Conservation (phyloP, 345 rosid genomes). For the Eucalyptus regnans region DNA sequence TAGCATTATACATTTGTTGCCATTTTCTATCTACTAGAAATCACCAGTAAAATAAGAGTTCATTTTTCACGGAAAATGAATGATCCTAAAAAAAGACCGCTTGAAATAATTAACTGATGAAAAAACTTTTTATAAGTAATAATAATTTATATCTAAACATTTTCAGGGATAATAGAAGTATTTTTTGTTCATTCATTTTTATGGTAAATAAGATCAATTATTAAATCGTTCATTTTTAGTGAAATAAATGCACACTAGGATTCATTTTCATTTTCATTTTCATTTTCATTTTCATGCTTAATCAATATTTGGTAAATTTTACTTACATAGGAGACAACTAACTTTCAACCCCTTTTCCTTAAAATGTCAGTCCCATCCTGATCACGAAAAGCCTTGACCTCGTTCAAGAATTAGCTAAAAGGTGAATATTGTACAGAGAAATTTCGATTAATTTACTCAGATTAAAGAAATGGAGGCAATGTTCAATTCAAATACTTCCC, state of each 20-base stretch:
- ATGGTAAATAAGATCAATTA: background rate
- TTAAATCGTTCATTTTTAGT: background rate
- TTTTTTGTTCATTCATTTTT: background rate
- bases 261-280: background rate
- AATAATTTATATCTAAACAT: background rate
- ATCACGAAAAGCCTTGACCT: background rate
- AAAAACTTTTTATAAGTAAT: background rate
- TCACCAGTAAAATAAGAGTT: background rate
- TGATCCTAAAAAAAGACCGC: background rate
- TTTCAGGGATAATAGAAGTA: background rate
- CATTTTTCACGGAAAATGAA: background rate
- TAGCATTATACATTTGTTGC: background rate
- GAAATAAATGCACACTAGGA: background rate
- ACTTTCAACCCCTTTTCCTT: background rate
- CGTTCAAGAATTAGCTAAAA: background rate
- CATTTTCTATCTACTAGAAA: background rate
- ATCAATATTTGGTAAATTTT: background rate
- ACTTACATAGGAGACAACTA: background rate
- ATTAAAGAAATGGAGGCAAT: background rate
- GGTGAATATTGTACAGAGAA: background rate
- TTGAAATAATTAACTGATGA: background rate
- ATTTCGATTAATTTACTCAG: background rate
- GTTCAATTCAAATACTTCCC: background rate
- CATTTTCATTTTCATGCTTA: background rate
- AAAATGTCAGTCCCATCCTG: background rate